Conservation (phyloP, 179 eudicot genomes). For the Drosera spatulata region DNA sequence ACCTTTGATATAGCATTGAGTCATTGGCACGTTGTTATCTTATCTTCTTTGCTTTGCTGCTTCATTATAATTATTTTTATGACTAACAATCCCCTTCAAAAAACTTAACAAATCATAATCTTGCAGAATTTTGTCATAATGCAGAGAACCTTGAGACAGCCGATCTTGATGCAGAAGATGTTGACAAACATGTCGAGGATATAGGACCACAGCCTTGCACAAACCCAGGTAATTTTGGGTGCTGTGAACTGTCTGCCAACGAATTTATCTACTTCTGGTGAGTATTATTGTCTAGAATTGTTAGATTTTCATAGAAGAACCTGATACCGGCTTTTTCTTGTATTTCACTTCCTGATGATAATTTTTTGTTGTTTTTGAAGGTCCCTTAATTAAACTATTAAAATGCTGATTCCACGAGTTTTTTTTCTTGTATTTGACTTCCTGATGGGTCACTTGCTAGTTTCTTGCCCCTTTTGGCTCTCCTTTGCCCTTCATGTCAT, state of each 20-base stretch:
- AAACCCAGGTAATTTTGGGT: slow-evolving; percentile 1
- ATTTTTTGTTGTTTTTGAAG: no score
- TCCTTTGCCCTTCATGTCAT: background rate
- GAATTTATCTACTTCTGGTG: no score
- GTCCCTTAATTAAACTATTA: no score
- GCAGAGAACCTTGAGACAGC: slow-evolving; percentile 8
- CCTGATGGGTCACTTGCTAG: no score
- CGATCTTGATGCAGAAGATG: slow-evolving; percentile 1
- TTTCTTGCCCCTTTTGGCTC: no score
- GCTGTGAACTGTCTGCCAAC: no score
- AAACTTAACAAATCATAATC: background rate
- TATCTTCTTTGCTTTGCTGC: background rate
- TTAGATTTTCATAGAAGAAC: background rate
- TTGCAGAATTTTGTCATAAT: slow-evolving; percentile 12
- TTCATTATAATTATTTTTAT: background rate
- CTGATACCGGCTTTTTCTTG: no score
- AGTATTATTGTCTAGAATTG: background rate
- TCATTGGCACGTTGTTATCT: background rate
- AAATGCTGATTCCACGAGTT: background rate
- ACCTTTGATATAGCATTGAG: no score
- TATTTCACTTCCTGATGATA: no score
- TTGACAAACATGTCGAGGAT: slow-evolving; percentile 1
- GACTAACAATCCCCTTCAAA: background rate
- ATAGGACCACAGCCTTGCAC: slow-evolving; percentile 1
- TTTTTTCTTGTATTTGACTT: no score